Evolutionary conservation across 1,284 basidiomycete genomes (phyloP), one percentile per base, ranked within the genome.

Genomic region (Cryptococcus jaspeensis): DNA sequence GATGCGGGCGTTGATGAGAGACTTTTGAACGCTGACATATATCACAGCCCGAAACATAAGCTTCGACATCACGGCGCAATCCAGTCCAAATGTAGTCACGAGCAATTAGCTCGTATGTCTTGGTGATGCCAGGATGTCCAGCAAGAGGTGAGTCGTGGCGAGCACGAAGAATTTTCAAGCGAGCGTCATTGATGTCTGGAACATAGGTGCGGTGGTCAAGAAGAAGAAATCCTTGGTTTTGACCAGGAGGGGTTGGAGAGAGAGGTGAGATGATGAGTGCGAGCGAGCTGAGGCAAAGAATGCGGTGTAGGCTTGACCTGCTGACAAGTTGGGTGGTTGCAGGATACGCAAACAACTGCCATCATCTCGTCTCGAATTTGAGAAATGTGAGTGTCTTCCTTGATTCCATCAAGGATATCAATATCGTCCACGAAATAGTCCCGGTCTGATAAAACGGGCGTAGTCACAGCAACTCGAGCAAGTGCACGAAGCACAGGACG

Each of bases 41-140:
- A 36, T 77, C 73, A 59, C 81, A 82, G 0, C 70, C 45, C 0
- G 5, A 2, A 5, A 75, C 56, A 54, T 67, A 76, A n/a, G 40
- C 48, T 1, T 63, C 43, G 47, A 74, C 56, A 49, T 61, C 58
- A 12, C 49, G n/a, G 0, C 45, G 25, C 55, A 74, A 55, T 5
- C 51, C 51, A 13, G 62, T 58, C 66, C 69, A 78, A 32, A 39
- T 58, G 64, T 63, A 78, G 20, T 65, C 39, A 1, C 67, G 54
- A 13, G n/a, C 11, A 2, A 75, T 40, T 2, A 66, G 44, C 6
- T 66, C 38, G 58, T 67, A 39, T 0, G 79, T 83, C 54, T 78
- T 79, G 1, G 53, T 62, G 2, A 64, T 54, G 1, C 83, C 82
- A 0, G 72, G 79, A 60, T 84, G 82, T 4, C 83, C 75, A 3